Evolutionary conservation across 2,329 filamentous ascomycete genomes (phyloP), one percentile per base, ranked within the genome.

Genomic region (Pleoardoris graminearum): DNA sequence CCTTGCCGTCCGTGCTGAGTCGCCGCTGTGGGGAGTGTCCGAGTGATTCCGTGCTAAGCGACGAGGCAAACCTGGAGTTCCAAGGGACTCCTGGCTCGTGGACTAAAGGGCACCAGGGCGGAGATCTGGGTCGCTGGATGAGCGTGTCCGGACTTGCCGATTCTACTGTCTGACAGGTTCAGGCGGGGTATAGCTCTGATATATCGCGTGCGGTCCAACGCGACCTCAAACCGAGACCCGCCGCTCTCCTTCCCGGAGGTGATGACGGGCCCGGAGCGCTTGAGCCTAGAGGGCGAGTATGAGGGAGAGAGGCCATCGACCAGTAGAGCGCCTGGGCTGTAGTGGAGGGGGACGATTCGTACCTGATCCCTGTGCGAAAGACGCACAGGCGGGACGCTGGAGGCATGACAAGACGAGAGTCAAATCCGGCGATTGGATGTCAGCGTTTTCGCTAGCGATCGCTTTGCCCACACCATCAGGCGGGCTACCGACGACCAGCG

Each of bases 281-380:
- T 71, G 69, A 68, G 66, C 67, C 60, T 67, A 62, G 60, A 55
- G 56, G 63, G 59, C 63, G 65, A 66, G 63, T 66, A 61, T 68
- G 59, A 63, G 60, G 59, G 57, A 58, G 56, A 58, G 62, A 64
- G 62, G 48, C 7, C 56, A 29, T 53, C 48, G 46, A 53, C 70
- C 61, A 65, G 63, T 67, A 57, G 63, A 61, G 55, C 29, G 53
- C 27, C 21, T 59, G 53, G 50, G 61, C 37, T 46, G 59, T 48
- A 37, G 54, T 65, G 66, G 67, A 58, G 67, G 62, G 62, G 41
- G 63, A 55, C 62, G 62, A 72, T 71, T 73, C 69, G 69, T 53
- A 70, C 55, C 60, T 55, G 67, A 56, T 54, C 67, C 63, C 55
- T 47, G 53, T 47, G 47, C 46, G 2, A 16, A 11, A 36, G 43